Evolutionary conservation across 2,329 filamentous ascomycete genomes (phyloP), one percentile per base, ranked within the genome.

Genomic region (Exophiala alcalophila): DNA sequence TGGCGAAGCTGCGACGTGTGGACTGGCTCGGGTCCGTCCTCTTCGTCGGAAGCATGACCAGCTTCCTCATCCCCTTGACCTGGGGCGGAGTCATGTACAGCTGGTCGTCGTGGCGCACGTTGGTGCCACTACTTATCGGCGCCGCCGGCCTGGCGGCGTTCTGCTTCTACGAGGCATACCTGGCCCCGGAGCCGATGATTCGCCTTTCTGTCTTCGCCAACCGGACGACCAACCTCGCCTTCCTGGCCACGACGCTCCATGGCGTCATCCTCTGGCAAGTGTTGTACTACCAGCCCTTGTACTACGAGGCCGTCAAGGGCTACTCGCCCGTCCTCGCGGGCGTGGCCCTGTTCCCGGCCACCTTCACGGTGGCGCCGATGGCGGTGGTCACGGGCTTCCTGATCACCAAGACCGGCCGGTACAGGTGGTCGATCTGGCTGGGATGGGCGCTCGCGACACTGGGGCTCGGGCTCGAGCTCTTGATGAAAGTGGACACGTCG

Each of bases 1-100:
- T 63, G 1, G 57, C 64, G 19, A 79, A 79, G 52, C 61, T 78
- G 3, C 63, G 62, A 20, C 68, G 71, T 5, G 72, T 86, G 16
- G 82, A 86, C 57, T 86, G 77, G 72, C 40, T 78, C 21, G 83
- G 83, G 1, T 72, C 75, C 4, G 50, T 74, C 1, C 56, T 86
- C 3, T 85, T 86, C 57, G 68, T 83, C 12, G 73, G 66, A 9
- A 74, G 75, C 10, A 68, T 72, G 9, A 78, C 78, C 0, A 73
- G 72, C 15, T 76, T 84, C 54, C 61, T 84, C 27, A 77, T 83
- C 30, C 76, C 78, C 0, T 58, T 84, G 3, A 80, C 78, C 2
- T 81, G 78, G 70, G 83, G 80, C 7, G 81, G 80, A 25, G 71
- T 83, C 6, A 76, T 81, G 64, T 85, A 83, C 57, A 56, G 70